Base-by-base conservation (phyloP, 1,139 yeast species). In the Lodderomyces theae region DNA sequence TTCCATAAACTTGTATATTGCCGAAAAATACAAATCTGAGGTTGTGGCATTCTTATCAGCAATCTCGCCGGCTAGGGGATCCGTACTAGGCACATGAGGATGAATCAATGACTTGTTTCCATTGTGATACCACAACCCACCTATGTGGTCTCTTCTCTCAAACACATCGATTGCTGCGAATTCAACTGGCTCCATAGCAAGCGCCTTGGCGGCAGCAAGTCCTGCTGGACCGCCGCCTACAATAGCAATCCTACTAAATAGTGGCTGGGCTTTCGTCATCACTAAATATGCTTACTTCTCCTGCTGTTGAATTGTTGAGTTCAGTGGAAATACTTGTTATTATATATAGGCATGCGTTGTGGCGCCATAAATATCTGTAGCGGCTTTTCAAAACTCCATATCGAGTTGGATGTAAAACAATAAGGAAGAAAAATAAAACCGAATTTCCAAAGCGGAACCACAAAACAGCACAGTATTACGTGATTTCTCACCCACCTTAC, bases 211-310 rank as follows among this genome's bases (percentile, higher is more conserved):
- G n/a, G 63, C 64, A 0, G 77, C 77, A 17, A 74, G 51, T 0
- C 80, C 81, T 3, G 69, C 58, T 1, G 79, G 77, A 0, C 80
- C 81, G 4, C 76, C 80, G 7, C 81, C 81, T 21, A 75, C 63
- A 8, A 76, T 59, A 3, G 77, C 78, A 28, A 71, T 45, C 28
- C 52, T 48, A 26, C 38, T 42, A 38, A 42, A 42, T 66, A 75
- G 48, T 54, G 47, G 48, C 22, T 35, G 34, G 8, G 15, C 16
- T 24, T 34, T 36, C 4, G 47, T 43, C 48, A 45, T 45, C n/a
- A n/a, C n/a, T n/a, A n/a, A n/a, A n/a, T n/a, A n/a, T n/a, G n/a
- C n/a, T n/a, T n/a, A n/a, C n/a, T n/a, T n/a, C n/a, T n/a, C n/a
- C 17, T 30, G 22, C 23, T 17, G 11, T 11, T 4, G 18, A 9